phyloP scores from a whole-genome alignment of 2,329 filamentous ascomycete species.

The Leptographium procerum region DNA sequence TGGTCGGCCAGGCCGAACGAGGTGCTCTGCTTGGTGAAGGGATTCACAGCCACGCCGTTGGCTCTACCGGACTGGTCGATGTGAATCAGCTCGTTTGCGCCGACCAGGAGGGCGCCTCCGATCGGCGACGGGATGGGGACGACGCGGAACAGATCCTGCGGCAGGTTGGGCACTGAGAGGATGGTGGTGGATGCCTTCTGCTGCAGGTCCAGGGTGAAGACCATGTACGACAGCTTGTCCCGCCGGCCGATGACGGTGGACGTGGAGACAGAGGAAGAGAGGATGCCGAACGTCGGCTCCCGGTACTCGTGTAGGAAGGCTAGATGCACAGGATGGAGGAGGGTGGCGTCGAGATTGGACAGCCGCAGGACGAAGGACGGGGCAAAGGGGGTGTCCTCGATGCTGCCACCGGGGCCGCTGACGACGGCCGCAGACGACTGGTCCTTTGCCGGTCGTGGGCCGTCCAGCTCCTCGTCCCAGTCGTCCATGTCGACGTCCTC shows the following conservation, averaged over 20 bases:
- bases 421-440: constrained; percentile 20
- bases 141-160: constrained; percentile 76
- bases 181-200: constrained; percentile 89
- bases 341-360: constrained; percentile 73
- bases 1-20: constrained; percentile 81
- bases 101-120: constrained; percentile 77
- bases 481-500: constrained; percentile 78
- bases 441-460: constrained; percentile 44
- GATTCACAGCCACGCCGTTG: constrained; percentile 85
- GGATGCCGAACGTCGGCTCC: constrained; percentile 91
- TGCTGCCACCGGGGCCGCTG: constrained; percentile 30
- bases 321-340: constrained; percentile 83
- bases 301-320: constrained; percentile 94
- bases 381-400: constrained; percentile 64
- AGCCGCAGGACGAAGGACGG: constrained; percentile 89
- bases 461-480: constrained; percentile 75
- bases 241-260: constrained; percentile 73
- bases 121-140: constrained; percentile 75
- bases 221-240: constrained; percentile 80
- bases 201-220: constrained; percentile 89
- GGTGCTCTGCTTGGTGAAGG: constrained; percentile 73
- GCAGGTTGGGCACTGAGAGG: constrained; percentile 72
- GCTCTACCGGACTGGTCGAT: constrained; percentile 92
- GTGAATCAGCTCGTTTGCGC: constrained; percentile 84
- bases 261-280: constrained; percentile 64